Percentiles rank a stretch among this genome's conserved stretches.
These are phyloP conservation scores for Mortierella alpina DNA, from an alignment of 192 early-diverging fungal genomes.

Conservation along the genomic window DNA sequence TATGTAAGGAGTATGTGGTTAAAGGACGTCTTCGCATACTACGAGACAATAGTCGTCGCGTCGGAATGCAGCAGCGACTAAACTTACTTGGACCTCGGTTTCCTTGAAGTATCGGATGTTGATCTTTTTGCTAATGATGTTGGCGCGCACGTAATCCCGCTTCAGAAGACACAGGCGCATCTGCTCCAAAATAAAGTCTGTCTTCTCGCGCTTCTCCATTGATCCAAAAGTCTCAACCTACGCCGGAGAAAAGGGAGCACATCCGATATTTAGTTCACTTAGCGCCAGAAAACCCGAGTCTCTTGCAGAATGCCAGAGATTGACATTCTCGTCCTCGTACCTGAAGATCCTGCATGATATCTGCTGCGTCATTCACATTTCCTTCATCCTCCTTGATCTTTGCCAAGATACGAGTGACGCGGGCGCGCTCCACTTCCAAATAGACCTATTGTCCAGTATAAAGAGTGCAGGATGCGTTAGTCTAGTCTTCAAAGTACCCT, in stretches of 20 bases:
- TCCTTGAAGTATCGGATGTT: slow-evolving; percentile 94
- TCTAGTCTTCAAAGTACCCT: not conserved
- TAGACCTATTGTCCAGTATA: slow-evolving; percentile 75
- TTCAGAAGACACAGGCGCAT: slow-evolving; percentile 96
- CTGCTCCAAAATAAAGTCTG: slow-evolving; percentile 98
- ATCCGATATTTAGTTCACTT: not conserved
- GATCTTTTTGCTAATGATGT: slow-evolving; percentile 97
- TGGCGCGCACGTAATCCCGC: slow-evolving; percentile 90
- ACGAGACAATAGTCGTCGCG: not conserved
- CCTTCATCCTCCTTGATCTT: slow-evolving; percentile 93
- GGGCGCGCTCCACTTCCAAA: slow-evolving; percentile 98
- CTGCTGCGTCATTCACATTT: slow-evolving; percentile 89
- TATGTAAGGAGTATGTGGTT: not conserved
- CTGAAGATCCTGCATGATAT: slow-evolving; percentile 96
- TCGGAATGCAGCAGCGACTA: slow-evolving; percentile 1
- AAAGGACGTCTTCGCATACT: not conserved
- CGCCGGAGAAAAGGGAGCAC: not conserved
- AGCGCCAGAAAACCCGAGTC: not conserved
- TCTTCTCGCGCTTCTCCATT: slow-evolving; percentile 99
- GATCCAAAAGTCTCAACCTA: slow-evolving; percentile 98
- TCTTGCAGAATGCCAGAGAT: not conserved
- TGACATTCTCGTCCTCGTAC: slow-evolving; percentile 37
- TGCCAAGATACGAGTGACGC: slow-evolving; percentile 89
- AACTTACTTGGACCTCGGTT: slow-evolving; percentile 68
- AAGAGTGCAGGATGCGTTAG: not conserved